Base-by-base conservation (phyloP, 2,329 filamentous ascomycete genomes). In the Sphaerulina populicola region DNA sequence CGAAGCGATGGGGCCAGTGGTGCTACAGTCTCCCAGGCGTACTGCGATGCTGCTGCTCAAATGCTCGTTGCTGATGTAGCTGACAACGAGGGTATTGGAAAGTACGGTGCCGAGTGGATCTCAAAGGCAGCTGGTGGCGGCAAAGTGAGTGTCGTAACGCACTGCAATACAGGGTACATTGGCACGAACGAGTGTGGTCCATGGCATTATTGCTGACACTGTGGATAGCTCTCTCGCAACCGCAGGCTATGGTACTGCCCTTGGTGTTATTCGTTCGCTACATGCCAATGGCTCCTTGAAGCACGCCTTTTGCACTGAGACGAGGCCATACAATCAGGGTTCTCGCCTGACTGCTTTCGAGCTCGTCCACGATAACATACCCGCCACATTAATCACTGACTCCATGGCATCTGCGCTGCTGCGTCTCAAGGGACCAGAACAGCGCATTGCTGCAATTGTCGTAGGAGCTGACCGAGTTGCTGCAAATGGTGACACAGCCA, bases 151-250 rank as follows among this genome's bases (percentile, higher is more conserved):
- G 84, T 98, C 39, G 72, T 98, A 59, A 98, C 93, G 9, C 94
- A 98, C 71, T 98, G 93, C 76, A 98, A 98, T 69, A 98, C 93
- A 18, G 93, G 93, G 82, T 85, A 75, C n/a, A n/a, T n/a, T n/a
- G 44, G 50, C 55, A 18, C n/a, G 38, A 14, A 27, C 6, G 36
- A 7, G 6, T 49, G 53, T 49, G 44, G 29, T 4, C 30, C 6
- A 21, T 44, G 8, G 6, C 41, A 39, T 53, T 62, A 70, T 56
- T 69, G 49, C 41, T 50, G 42, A 50, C 30, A 18, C 15, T 31
- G 33, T 18, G 33, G 36, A 15, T 52, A 85, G 83, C 27, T 96
- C 91, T 15, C 82, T 98, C 31, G 93, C 93, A 23, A 98, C 93
- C 1, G 94, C 93, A 12, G 93, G 93, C n/a, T 94, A 97, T 66